These are phyloP conservation scores for Atractiella rhizophila DNA, from an alignment of 768 basidiomycete species.

Conservation along the genomic window DNA sequence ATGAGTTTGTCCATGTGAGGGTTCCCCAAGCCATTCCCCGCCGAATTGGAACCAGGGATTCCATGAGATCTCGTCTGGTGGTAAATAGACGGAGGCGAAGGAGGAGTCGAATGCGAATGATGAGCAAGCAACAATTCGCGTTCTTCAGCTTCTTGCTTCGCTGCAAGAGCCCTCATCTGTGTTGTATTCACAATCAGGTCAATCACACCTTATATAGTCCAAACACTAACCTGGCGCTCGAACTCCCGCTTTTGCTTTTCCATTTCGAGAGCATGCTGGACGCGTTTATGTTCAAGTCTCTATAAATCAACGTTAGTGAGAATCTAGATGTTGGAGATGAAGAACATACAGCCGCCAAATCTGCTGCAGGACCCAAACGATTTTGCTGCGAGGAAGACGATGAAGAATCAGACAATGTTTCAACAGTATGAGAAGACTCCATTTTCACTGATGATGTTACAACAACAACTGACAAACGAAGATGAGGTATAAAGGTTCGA, in stretches of 20 bases:
- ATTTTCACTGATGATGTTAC: neutral
- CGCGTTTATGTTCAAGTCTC: constrained; percentile 72
- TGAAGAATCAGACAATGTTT: neutral
- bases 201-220: neutral
- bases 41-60: constrained; percentile 38
- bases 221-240: constrained; percentile 36
- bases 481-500: no score
- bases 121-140: constrained; percentile 37
- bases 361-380: neutral
- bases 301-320: no score
- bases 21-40: no score
- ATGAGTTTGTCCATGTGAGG: no score
- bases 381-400: neutral
- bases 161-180: constrained; percentile 73
- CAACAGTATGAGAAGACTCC: neutral
- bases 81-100: constrained; percentile 63
- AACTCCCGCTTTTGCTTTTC: constrained; percentile 62
- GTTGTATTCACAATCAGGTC: neutral
- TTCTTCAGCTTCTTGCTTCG: constrained; percentile 50
- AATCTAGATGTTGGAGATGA: no score
- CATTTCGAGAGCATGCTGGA: constrained; percentile 74
- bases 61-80: constrained; percentile 24
- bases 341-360: neutral
- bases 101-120: constrained; percentile 52
- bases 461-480: no score